Conservation (phyloP, 306 rosid species). For the Medicago lupulina region DNA sequence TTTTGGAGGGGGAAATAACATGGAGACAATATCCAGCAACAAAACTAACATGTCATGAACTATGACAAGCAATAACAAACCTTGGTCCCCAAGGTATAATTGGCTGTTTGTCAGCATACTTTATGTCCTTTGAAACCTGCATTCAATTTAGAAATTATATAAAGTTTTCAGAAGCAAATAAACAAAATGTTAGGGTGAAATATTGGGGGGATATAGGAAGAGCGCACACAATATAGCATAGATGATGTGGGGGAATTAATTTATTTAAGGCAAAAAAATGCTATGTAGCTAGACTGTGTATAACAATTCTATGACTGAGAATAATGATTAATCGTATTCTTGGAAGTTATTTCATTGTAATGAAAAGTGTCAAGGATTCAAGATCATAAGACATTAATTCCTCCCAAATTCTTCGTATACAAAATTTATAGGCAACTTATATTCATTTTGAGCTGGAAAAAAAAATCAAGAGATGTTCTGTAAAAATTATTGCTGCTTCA, state of each 20-base stretch:
- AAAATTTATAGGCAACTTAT: slow-evolving; percentile 8
- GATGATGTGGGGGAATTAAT: not conserved
- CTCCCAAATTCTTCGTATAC: slow-evolving; percentile 25
- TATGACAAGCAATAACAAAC: slow-evolving; percentile 52
- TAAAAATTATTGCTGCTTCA: slow-evolving; percentile 18
- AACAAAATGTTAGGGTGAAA: not conserved
- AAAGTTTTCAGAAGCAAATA: slow-evolving; percentile 30
- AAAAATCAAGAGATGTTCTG: slow-evolving; percentile 4
- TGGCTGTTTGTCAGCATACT: slow-evolving; percentile 97
- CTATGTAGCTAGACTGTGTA: slow-evolving; percentile 11
- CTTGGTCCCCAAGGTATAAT: slow-evolving; percentile 99
- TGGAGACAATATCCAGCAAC: slow-evolving; percentile 22
- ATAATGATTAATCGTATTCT: slow-evolving; percentile 5
- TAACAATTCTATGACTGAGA: slow-evolving; percentile 8
- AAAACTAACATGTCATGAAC: slow-evolving; percentile 27
- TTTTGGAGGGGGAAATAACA: not conserved
- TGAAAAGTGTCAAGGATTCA: slow-evolving; percentile 28
- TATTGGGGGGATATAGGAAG: slow-evolving; percentile 26
- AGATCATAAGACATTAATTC: slow-evolving; percentile 8
- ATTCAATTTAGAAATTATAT: slow-evolving; percentile 30
- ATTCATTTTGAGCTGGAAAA: slow-evolving; percentile 21
- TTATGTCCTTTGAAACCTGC: slow-evolving; percentile 97
- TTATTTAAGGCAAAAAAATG: slow-evolving; percentile 33
- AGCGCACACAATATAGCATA: slow-evolving; percentile 24
- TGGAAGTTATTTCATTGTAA: slow-evolving; percentile 8